Conservation (phyloP, 2,329 filamentous ascomycete genomes). For the Canariomyces notabilis region DNA sequence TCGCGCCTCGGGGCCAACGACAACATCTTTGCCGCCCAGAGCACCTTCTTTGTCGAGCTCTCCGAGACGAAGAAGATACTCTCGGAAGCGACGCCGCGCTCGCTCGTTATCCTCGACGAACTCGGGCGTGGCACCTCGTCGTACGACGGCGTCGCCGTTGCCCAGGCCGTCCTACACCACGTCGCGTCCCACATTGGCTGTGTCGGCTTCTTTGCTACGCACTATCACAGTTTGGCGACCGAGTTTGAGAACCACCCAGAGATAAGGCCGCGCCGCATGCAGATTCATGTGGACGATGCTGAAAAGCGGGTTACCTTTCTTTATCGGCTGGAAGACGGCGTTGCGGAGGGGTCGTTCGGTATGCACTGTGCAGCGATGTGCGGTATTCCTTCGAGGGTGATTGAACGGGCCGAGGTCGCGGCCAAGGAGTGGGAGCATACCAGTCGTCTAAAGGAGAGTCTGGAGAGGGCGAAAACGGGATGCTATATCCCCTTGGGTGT, state of each 20-base stretch:
- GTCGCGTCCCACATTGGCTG: conserved; percentile 90
- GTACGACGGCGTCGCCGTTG: conserved; percentile 94
- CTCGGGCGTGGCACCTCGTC: conserved; percentile 90
- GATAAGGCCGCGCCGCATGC: conserved; percentile 82
- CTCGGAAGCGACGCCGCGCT: conserved; percentile 86
- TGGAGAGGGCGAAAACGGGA: conserved; percentile 73
- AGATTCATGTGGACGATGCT: conserved; percentile 84
- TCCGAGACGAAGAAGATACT: conserved; percentile 98
- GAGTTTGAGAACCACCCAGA: conserved; percentile 90
- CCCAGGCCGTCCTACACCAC: conserved; percentile 95
- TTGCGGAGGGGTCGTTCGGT: conserved; percentile 93
- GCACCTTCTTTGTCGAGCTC: conserved; percentile 96
- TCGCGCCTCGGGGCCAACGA: conserved; percentile 95
- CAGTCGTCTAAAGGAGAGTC: conserved; percentile 77
- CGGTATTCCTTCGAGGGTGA: conserved; percentile 76
- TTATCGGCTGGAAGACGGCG: conserved; percentile 88
- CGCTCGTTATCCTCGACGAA: conserved; percentile 93
- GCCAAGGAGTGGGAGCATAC: conserved; percentile 95
- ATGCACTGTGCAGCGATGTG: conserved; percentile 99
- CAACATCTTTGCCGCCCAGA: conserved; percentile 97
- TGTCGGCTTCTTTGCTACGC: conserved; percentile 93
- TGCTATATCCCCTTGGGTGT: conserved; percentile 80
- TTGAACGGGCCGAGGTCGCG: conserved; percentile 81
- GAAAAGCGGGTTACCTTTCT: conserved; percentile 89
- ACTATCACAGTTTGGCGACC: conserved; percentile 89